Evolutionary conservation across 306 rosid species (phyloP).

Genomic region (Senna tora): DNA sequence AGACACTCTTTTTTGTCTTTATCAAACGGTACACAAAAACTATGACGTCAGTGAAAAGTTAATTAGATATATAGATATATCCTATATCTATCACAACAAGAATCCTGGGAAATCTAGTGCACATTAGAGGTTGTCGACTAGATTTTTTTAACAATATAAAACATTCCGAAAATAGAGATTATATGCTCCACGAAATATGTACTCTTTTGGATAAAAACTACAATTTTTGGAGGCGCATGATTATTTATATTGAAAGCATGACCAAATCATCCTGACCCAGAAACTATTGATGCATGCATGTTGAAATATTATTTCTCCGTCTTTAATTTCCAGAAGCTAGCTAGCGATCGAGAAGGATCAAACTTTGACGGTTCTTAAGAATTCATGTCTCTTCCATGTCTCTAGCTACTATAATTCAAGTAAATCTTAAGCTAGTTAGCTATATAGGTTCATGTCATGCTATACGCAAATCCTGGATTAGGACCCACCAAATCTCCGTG

Average conservation of each 20-base stretch:
- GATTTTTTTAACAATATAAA: slow-evolving; percentile 20
- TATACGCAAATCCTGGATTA: slow-evolving; percentile 17
- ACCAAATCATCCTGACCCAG: neutral
- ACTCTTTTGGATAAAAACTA: slow-evolving; percentile 13
- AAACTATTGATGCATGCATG: neutral
- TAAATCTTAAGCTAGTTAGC: too few relatives aligned
- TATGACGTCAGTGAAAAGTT: neutral
- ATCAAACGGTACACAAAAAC: slow-evolving; percentile 8
- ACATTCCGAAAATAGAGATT: slow-evolving; percentile 36
- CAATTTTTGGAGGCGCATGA: neutral
- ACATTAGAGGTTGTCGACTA: slow-evolving; percentile 30
- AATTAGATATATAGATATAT: too few relatives aligned
- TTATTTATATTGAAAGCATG: neutral
- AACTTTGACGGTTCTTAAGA: too few relatives aligned
- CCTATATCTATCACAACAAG: neutral
- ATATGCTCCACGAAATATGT: neutral
- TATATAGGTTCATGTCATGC: slow-evolving; percentile 32
- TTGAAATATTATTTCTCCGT: too few relatives aligned
- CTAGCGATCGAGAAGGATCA: too few relatives aligned
- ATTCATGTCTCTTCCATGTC: too few relatives aligned
- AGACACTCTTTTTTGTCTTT: neutral
- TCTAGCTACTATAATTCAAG: too few relatives aligned
- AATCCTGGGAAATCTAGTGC: slow-evolving; percentile 34
- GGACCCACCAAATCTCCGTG: slow-evolving; percentile 59
- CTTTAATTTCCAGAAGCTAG: too few relatives aligned